Percentiles rank a stretch among this genome's conserved stretches.
Evolutionary conservation across 1,284 basidiomycete species (phyloP).

Genomic region (Xanthoconium separans): DNA sequence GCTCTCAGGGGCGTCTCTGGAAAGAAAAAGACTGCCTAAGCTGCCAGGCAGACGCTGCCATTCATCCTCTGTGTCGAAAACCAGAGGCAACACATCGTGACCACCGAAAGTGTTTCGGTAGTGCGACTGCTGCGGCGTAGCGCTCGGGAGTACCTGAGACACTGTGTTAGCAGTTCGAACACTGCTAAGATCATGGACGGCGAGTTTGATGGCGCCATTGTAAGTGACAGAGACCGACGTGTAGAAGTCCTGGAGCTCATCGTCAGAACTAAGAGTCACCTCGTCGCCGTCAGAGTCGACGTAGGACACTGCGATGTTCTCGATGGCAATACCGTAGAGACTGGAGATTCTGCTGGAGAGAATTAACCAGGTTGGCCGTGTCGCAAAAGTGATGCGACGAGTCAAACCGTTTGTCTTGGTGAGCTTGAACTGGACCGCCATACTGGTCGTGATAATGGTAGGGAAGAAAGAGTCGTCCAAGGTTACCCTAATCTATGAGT

Average conservation of each 20-base stretch:
- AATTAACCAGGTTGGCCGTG: conserved; percentile 50
- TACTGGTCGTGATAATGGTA: conserved; percentile 28
- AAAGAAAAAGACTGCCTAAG: conserved; percentile 37
- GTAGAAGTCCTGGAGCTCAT: conserved; percentile 50
- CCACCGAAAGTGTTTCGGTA: conserved; percentile 59
- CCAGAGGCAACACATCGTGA: conserved; percentile 35
- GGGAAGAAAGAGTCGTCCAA: neutral
- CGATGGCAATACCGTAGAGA: conserved; percentile 56
- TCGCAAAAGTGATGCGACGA: conserved; percentile 56
- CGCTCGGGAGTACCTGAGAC: conserved; percentile 36
- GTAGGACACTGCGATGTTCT: conserved; percentile 65
- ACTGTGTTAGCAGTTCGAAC: conserved; percentile 30
- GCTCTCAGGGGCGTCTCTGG: conserved; percentile 33
- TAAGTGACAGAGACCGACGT: conserved; percentile 13
- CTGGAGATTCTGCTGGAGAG: conserved; percentile 55
- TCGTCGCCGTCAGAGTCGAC: conserved; percentile 67
- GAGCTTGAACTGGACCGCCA: conserved; percentile 57
- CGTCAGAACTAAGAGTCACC: conserved; percentile 69
- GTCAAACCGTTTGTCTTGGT: conserved; percentile 48
- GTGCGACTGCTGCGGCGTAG: conserved; percentile 36
- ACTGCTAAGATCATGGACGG: conserved; percentile 57
- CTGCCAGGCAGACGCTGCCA: conserved; percentile 56
- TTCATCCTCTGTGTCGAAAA: conserved; percentile 61
- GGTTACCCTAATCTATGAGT: conserved; percentile 14
- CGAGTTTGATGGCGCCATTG: conserved; percentile 49